phyloP scores from a whole-genome alignment of 306 rosid genomes.

The Vachellia pachyceras region DNA sequence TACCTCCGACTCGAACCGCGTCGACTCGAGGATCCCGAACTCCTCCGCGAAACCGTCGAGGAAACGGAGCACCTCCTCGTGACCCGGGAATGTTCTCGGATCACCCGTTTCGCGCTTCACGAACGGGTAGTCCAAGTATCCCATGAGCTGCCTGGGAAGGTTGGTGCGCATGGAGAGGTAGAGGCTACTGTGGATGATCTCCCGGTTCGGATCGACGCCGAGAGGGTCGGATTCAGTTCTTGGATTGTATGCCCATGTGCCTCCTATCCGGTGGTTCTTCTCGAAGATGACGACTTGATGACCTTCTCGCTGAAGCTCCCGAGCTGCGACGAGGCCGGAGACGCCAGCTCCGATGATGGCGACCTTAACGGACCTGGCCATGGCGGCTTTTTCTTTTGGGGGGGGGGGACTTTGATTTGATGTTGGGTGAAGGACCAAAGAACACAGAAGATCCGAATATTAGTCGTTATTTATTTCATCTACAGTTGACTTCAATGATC shows the following conservation, averaged over 20 bases:
- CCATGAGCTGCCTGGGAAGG: constrained; percentile 37
- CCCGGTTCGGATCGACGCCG: constrained; percentile 14
- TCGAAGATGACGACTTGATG: constrained; percentile 32
- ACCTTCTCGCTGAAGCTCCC: constrained; percentile 34
- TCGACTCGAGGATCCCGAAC: background rate
- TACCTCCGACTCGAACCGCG: background rate
- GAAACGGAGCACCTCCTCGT: constrained; percentile 38
- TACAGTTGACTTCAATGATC: too few species aligned
- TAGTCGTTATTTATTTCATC: too few species aligned
- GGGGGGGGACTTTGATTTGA: too few species aligned
- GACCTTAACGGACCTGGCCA: too few species aligned
- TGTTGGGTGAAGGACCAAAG: too few species aligned
- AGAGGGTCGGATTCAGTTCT: constrained; percentile 33
- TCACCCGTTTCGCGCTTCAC: constrained; percentile 1
- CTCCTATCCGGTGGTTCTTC: constrained; percentile 30
- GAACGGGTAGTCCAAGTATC: constrained; percentile 33
- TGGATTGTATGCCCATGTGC: constrained; percentile 22
- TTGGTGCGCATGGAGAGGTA: constrained; percentile 31
- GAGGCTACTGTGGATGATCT: constrained; percentile 26
- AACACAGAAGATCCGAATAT: too few species aligned
- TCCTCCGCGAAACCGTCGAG: background rate
- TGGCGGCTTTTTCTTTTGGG: too few species aligned
- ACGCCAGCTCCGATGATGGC: too few species aligned
- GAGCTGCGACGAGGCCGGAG: constrained; percentile 17
- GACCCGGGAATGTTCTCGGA: constrained; percentile 36